A percentile compares a stretch with the other conserved stretches of the same genome.
Evolutionary conservation across 176 grass and related monocot species (phyloP).

Genomic region (Oryza meridionalis): DNA sequence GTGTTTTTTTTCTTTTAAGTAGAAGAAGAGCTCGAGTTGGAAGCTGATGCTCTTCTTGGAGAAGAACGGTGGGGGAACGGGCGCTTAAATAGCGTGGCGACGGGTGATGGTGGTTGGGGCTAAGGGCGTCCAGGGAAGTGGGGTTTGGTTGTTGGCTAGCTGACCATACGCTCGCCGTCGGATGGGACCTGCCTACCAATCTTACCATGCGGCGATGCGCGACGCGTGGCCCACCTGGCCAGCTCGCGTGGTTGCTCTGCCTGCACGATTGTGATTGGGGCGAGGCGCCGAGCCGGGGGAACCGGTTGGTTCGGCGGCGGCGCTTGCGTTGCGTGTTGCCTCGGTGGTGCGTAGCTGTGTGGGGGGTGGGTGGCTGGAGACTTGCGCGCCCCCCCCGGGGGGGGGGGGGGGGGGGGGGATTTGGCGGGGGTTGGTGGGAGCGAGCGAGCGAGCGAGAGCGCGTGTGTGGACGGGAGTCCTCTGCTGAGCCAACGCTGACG

Average conservation of each 20-base stretch:
- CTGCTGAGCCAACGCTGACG: neutral
- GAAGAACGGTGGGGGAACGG: conserved; percentile 5
- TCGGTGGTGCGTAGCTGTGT: neutral
- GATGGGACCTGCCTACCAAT: conserved; percentile 32
- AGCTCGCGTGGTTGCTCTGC: no score
- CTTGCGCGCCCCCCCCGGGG: no score
- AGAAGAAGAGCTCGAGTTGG: conserved; percentile 54
- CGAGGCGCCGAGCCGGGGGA: neutral
- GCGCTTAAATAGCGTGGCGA: conserved; percentile 63
- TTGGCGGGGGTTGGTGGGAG: conserved; percentile 43
- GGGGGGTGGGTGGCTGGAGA: conserved; percentile 21
- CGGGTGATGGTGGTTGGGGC: conserved; percentile 44
- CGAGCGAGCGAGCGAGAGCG: neutral
- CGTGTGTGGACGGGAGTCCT: neutral
- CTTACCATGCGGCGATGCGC: neutral
- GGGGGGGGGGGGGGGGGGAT: no score
- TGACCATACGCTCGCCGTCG: conserved; percentile 5
- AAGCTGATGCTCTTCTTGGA: conserved; percentile 49
- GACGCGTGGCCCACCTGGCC: neutral
- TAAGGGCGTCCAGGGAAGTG: neutral
- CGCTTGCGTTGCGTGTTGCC: neutral
- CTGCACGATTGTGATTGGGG: neutral
- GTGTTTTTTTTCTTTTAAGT: neutral
- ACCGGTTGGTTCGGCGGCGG: neutral
- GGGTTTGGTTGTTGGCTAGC: conserved; percentile 47